Base-by-base conservation (phyloP, 176 grass and related monocot genomes). In the Paspalum notatum region DNA sequence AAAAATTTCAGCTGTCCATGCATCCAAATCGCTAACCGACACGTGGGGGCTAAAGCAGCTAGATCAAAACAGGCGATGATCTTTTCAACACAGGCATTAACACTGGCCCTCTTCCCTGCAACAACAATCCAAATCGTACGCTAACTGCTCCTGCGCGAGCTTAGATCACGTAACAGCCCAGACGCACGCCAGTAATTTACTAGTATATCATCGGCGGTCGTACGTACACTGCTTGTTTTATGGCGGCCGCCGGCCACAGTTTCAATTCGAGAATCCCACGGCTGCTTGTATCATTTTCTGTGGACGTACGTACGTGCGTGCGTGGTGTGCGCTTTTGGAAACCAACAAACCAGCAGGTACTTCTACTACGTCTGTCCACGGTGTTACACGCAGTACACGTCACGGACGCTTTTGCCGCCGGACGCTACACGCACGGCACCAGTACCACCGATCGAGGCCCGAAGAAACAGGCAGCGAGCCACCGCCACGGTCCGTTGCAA, bases 321-420 rank as follows among this genome's bases (percentile, higher is more conserved):
- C 24, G 45, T 27, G 13, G 68, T 37, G 25, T 40, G 18, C 26
- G 21, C 32, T 32, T n/a, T 49, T 7, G 25, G 41, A 61, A 62
- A 12, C 74, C 15, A 46, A 9, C 11, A 61, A 62, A 12, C 74
- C 15, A 46, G 15, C 11, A 17, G 2, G 18, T 16, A 17, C 14
- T 9, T 21, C 20, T 21, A 15, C 60, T 21, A 15, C 60, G 26
- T 7, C 27, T 64, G 7, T 9, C 62, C 32, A 18, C 16, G 68
- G 66, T n/a, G 68, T 71, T 50, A 10, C 8, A 20, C 44, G 10
- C 39, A 6, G 12, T 10, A 27, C 41, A 65, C 61, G 75, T 39
- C 45, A 78, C 45, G 17, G 45, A 13, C 60, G 44, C 59, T 50
- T 78, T 78, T 65, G 17, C 75, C 60, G 20, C 14, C 49, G 2